Percentiles rank a stretch among this genome's conserved stretches.
Evolutionary conservation across 768 basidiomycete species (phyloP).

Genomic region (Tricholoma saponaceum): DNA sequence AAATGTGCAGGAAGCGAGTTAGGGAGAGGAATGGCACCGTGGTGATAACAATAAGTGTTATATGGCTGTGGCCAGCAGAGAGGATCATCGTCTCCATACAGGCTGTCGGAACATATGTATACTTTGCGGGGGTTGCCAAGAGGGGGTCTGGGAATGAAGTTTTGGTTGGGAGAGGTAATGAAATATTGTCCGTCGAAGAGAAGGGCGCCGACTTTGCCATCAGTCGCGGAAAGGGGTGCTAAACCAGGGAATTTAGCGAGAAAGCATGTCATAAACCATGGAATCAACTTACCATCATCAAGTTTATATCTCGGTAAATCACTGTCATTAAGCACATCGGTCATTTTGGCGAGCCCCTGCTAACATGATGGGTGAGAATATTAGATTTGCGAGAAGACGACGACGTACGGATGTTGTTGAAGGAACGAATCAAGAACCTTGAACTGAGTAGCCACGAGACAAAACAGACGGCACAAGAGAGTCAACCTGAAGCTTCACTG

Average conservation of each 20-base stretch:
- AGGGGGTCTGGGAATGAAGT: background rate
- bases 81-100: too few relatives aligned
- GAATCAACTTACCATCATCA: background rate
- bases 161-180: background rate
- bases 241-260: background rate
- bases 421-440: too few relatives aligned
- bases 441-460: too few relatives aligned
- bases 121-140: background rate
- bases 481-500: too few relatives aligned
- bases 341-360: background rate
- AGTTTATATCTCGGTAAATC: background rate
- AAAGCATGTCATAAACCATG: background rate
- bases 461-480: too few relatives aligned
- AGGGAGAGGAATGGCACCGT: background rate
- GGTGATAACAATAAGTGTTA: background rate
- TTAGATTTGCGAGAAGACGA: background rate
- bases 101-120: background rate
- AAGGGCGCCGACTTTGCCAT: background rate
- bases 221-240: background rate
- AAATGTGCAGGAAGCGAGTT: too few relatives aligned
- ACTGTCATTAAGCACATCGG: background rate
- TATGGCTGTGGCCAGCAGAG: background rate
- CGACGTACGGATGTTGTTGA: background rate
- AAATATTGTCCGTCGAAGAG: background rate
- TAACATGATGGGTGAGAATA: background rate